Evolutionary conservation across 2,329 filamentous ascomycete species (phyloP).

Genomic region (Periconia sp.): DNA sequence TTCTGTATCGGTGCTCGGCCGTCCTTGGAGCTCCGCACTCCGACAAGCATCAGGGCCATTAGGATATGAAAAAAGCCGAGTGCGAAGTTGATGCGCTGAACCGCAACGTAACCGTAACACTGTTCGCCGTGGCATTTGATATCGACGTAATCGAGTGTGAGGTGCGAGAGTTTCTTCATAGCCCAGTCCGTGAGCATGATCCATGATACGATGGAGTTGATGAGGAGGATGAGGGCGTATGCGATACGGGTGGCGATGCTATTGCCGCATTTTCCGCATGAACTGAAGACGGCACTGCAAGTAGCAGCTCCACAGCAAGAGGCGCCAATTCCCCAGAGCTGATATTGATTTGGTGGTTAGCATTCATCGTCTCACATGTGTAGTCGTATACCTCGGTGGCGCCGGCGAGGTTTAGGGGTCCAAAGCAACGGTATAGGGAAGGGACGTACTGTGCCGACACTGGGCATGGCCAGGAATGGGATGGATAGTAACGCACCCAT

Average conservation of each 20-base stretch:
- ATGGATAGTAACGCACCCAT: constrained; percentile 95
- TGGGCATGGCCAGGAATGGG: constrained; percentile 85
- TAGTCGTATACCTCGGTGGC: background rate
- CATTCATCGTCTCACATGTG: constrained; percentile 7
- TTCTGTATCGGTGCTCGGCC: constrained; percentile 89
- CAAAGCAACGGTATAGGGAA: background rate
- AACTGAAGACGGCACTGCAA: constrained; percentile 92
- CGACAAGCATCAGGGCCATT: constrained; percentile 80
- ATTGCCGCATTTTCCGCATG: constrained; percentile 96
- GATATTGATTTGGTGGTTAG: constrained; percentile 20
- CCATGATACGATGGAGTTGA: constrained; percentile 98
- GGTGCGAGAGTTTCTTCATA: constrained; percentile 88
- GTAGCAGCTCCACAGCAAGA: constrained; percentile 97
- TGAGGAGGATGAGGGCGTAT: constrained; percentile 88
- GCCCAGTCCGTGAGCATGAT: constrained; percentile 99
- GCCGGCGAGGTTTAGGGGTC: background rate
- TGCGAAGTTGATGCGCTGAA: constrained; percentile 97
- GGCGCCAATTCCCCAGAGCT: constrained; percentile 76
- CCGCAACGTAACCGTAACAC: constrained; percentile 94
- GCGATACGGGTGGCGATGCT: constrained; percentile 96
- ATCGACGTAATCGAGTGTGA: constrained; percentile 93
- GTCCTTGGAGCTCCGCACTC: constrained; percentile 84
- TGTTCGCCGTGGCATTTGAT: constrained; percentile 86
- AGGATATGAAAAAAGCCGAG: constrained; percentile 92
- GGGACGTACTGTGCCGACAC: constrained; percentile 75